Base-by-base conservation (phyloP, 1,284 basidiomycete genomes). In the Cryptococcus neoformans region DNA sequence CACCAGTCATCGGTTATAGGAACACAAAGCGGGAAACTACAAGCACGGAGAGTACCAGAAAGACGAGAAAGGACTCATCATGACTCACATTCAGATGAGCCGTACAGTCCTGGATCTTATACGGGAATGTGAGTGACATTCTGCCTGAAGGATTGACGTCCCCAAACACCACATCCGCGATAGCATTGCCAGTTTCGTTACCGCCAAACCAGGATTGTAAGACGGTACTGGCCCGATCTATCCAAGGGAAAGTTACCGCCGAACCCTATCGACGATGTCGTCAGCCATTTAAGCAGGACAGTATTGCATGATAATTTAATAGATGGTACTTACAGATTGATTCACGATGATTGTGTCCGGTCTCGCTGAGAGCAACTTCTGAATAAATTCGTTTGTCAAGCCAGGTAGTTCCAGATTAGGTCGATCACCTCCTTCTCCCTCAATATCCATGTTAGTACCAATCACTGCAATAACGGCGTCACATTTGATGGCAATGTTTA, bases 131-230 rank as follows among this genome's bases (percentile, higher is more conserved):
- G 45, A 82, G 60, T 4, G 82, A 72, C 34, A 83, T 73, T 66
- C 82, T 82, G 7, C 77, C 81, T 7, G 78, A 80, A 1, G 82
- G 82, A 62, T 83, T 83, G n/a, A 79, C 78, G 62, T 79, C 80
- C 16, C 83, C 83, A 62, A 83, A 84, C 4, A 84, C 58, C 0
- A 83, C 79, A 66, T 84, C 82, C 3, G 82, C 81, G 4, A 84
- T 64, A 11, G 78, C 83, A 53, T 80, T 56, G 38, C 62, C 62
- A 5, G 45, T 54, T 45, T 60, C 62, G 41, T 60, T 60, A 9
- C 62, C 62, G n/a, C 51, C 49, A 39, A 52, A 60, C 47, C 53
- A 60, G 12, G 57, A 56, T 17, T 66, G 63, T 16, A 64, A n/a
- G 17, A 66, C 49, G 10, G 59, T 62, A 8, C 51, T 35, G 6